A percentile compares a stretch with the other conserved stretches of the same genome.
These are phyloP conservation scores for Eimeria sp. DNA, from an alignment of 169 alveolate species.

Conservation along the genomic window DNA sequence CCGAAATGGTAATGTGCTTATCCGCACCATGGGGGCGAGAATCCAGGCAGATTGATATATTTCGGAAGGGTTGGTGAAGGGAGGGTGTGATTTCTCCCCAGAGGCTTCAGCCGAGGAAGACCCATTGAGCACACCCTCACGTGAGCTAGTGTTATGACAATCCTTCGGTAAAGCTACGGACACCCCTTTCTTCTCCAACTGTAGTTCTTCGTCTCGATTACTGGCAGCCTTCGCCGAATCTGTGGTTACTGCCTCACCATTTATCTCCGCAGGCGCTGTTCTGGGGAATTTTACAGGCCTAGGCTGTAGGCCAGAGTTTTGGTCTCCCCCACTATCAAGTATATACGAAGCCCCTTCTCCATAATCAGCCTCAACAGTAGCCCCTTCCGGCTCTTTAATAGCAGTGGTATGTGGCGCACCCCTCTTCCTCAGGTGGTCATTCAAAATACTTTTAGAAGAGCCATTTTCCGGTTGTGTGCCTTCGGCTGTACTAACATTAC, in stretches of 20 bases:
- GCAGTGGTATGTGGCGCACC: neutral
- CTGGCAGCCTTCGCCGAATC: neutral
- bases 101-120: neutral
- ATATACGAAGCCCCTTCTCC: neutral
- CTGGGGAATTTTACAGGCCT: neutral
- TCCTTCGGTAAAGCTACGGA: neutral
- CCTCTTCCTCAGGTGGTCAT: neutral
- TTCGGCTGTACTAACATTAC: neutral
- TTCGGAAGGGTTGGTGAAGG: neutral
- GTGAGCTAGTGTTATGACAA: neutral
- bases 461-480: neutral
- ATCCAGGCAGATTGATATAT: conserved; percentile 61
- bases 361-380: neutral
- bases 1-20: conserved; percentile 83
- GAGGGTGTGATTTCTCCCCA: neutral
- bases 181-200: neutral
- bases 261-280: neutral
- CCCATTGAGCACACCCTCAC: neutral
- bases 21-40: conserved; percentile 85
- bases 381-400: neutral
- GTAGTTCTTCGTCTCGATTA: neutral
- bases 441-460: neutral
- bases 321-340: neutral
- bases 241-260: neutral
- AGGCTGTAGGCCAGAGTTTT: neutral